Percentiles rank a stretch among this genome's conserved stretches.
phyloP scores from a whole-genome alignment of 2,329 filamentous ascomycete genomes.

The Nannizzia gypsea region DNA sequence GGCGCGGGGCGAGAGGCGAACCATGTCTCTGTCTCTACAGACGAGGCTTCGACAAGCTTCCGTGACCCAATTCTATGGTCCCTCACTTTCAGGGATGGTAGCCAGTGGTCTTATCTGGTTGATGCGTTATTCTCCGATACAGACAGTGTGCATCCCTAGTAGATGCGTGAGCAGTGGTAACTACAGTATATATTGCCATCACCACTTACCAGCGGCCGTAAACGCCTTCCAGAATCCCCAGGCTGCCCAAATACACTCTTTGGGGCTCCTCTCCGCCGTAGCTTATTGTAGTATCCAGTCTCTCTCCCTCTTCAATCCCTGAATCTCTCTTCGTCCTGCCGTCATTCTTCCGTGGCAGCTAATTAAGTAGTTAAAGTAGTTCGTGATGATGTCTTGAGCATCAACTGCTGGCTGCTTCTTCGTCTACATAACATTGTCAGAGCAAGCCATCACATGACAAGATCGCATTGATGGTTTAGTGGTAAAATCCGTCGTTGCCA shows the following conservation, averaged over 20 bases:
- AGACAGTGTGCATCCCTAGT: neutral
- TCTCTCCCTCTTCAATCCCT: neutral
- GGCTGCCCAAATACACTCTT: no score
- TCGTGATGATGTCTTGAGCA: no score
- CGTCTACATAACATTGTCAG: neutral
- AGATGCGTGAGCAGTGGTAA: neutral
- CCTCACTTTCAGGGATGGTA: neutral
- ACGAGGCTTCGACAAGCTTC: neutral
- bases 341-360: neutral
- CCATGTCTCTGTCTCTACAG: neutral
- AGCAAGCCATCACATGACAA: neutral
- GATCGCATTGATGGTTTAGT: slow-evolving; percentile 36
- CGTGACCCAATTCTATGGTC: neutral
- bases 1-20: neutral
- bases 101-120: neutral
- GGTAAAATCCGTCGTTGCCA: slow-evolving; percentile 46
- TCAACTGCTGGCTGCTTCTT: neutral
- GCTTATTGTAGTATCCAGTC: no score
- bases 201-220: no score
- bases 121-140: neutral
- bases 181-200: no score
- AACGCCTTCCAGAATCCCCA: no score
- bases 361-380: no score
- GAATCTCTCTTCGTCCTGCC: neutral
- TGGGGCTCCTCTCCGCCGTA: no score